phyloP scores from a whole-genome alignment of 2,329 filamentous ascomycete genomes.

The Fusarium euwallaceae region DNA sequence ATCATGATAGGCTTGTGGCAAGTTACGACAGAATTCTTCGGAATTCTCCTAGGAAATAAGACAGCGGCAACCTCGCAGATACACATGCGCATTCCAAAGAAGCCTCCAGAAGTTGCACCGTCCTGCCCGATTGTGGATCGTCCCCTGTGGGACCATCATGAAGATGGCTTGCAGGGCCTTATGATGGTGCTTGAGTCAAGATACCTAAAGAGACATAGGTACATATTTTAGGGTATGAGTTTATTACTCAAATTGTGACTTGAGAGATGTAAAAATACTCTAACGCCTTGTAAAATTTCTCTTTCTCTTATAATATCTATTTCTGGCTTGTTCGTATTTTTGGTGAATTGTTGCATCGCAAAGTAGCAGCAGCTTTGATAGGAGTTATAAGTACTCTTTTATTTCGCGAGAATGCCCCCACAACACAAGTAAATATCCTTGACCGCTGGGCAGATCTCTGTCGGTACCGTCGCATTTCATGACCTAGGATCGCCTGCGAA shows the following conservation, averaged over 20 bases:
- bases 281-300: not conserved
- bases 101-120: conserved; percentile 7
- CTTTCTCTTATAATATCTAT: not conserved
- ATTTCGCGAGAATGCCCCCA: not conserved
- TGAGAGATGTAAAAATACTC: not conserved
- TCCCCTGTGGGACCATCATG: conserved; percentile 16
- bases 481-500: not conserved
- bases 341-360: not conserved
- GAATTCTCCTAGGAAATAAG: not conserved
- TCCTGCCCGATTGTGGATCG: conserved; percentile 25
- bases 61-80: not conserved
- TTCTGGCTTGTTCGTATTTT: not conserved
- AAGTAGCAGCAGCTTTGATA: not conserved
- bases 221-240: not conserved
- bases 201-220: not conserved
- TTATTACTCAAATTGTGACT: not conserved
- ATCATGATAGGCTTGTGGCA: not conserved
- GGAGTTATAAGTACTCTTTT: not conserved
- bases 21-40: not conserved
- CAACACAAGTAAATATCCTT: conserved; percentile 13
- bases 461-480: not conserved
- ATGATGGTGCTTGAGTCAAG: conserved; percentile 12
- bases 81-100: not conserved
- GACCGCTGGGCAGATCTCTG: conserved; percentile 9
- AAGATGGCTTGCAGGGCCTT: conserved; percentile 22